A percentile compares a stretch with the other conserved stretches of the same genome.
Evolutionary conservation across 805 yeast genomes (phyloP).

Genomic region (Candida corydali): DNA sequence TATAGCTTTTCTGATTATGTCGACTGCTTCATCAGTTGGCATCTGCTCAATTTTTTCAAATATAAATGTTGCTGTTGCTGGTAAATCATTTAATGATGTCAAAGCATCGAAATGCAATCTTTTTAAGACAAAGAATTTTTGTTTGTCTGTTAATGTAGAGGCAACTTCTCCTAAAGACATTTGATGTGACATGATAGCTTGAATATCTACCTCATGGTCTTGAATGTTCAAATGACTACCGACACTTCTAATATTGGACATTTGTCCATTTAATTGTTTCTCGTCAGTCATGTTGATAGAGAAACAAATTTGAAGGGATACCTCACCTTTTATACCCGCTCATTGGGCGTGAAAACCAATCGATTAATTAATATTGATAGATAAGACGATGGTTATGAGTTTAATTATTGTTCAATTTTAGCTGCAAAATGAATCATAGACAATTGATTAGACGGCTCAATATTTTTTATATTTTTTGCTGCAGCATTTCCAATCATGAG

Average conservation of each 20-base stretch:
- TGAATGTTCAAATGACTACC: conserved; percentile 10
- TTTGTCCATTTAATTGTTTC: not conserved
- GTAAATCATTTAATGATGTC: conserved; percentile 26
- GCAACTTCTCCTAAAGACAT: conserved; percentile 21
- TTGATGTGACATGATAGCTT: conserved; percentile 17
- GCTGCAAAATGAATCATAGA: not conserved
- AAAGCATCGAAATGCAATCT: conserved; percentile 23
- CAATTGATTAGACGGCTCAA: not conserved
- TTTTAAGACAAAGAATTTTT: conserved; percentile 24
- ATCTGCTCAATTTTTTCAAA: conserved; percentile 25
- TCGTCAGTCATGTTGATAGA: conserved; percentile 1
- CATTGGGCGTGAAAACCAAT: not conserved
- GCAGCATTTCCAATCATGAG: not conserved
- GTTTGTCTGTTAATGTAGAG: conserved; percentile 17
- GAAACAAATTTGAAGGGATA: too few relatives aligned
- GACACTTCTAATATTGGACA: conserved; percentile 8
- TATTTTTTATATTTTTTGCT: too few relatives aligned
- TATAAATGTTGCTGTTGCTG: conserved; percentile 25
- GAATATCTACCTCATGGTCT: conserved; percentile 13
- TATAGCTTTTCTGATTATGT: conserved; percentile 23
- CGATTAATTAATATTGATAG: too few relatives aligned
- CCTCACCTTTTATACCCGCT: not conserved
- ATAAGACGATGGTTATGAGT: not conserved
- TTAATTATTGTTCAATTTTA: not conserved
- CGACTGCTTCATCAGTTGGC: conserved; percentile 18